A percentile compares a stretch with the other conserved stretches of the same genome.
These are phyloP conservation scores for Endocalyx cinctus DNA, from an alignment of 2,329 filamentous ascomycete species.

Conservation along the genomic window DNA sequence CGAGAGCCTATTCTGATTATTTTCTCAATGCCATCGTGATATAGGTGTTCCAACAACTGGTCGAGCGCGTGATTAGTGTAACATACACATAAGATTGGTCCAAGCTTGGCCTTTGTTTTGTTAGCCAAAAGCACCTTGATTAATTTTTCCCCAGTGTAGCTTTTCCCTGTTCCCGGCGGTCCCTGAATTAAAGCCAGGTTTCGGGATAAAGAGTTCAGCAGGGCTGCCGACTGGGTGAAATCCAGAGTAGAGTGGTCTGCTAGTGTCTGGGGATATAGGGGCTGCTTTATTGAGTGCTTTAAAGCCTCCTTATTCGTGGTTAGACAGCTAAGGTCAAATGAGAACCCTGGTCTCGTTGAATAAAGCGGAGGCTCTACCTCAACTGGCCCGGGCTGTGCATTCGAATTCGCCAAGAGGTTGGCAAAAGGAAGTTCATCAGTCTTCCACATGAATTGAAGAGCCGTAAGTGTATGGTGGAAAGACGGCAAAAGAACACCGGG, in stretches of 20 bases:
- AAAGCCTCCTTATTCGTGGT: conserved; percentile 16
- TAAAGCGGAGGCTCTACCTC: conserved; percentile 46
- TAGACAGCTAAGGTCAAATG: conserved; percentile 38
- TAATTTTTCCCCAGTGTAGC: conserved; percentile 55
- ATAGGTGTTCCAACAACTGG: conserved; percentile 56
- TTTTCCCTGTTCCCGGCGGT: conserved; percentile 67
- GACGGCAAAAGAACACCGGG: conserved; percentile 54
- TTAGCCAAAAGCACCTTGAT: conserved; percentile 49
- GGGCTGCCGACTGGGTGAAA: conserved; percentile 42
- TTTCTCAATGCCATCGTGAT: conserved; percentile 40
- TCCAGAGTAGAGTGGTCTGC: conserved; percentile 44
- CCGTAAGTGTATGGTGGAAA: conserved; percentile 52
- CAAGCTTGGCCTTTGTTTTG: conserved; percentile 33
- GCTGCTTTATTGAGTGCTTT: conserved; percentile 12
- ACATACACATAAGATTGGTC: conserved; percentile 48
- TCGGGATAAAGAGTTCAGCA: conserved; percentile 48
- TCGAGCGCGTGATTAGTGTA: conserved; percentile 50
- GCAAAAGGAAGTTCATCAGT: conserved; percentile 43
- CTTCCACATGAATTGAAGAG: conserved; percentile 48
- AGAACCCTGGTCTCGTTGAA: conserved; percentile 41
- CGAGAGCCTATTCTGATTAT: conserved; percentile 59
- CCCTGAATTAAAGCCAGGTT: conserved; percentile 62
- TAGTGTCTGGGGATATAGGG: conserved; percentile 19
- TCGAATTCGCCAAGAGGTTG: conserved; percentile 37
- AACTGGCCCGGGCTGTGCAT: conserved; percentile 11